phyloP scores from a whole-genome alignment of 495 filamentous ascomycete genomes.

The Aspergillus sparsus region DNA sequence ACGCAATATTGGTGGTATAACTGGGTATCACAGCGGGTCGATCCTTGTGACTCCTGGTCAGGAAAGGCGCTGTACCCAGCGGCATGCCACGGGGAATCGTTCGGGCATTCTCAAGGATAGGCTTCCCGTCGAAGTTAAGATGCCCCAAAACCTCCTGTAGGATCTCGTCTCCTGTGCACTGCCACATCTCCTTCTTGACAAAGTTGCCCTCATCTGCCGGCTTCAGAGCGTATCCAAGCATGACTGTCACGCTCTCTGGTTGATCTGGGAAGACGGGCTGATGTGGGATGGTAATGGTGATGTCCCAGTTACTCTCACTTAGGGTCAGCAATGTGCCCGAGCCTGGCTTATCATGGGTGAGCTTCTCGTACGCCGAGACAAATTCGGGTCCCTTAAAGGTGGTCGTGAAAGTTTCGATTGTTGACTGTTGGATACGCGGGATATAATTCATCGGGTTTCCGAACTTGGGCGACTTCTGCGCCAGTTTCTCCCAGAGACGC shows the following conservation, averaged over 20 bases:
- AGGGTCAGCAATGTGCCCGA: constrained; percentile 38
- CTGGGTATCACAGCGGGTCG: constrained; percentile 39
- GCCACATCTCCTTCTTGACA: constrained; percentile 41
- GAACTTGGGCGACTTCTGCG: constrained; percentile 25
- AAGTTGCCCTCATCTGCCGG: constrained; percentile 32
- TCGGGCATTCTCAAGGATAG: constrained; percentile 21
- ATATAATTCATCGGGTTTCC: constrained; percentile 42
- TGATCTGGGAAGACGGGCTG: constrained; percentile 41
- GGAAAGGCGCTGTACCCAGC: constrained; percentile 35
- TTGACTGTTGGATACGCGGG: constrained; percentile 31
- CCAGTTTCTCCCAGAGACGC: constrained; percentile 29
- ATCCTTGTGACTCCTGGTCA: constrained; percentile 33
- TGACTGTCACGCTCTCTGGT: constrained; percentile 26
- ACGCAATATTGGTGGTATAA: constrained; percentile 36
- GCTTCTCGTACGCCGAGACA: constrained; percentile 26
- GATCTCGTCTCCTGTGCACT: constrained; percentile 43
- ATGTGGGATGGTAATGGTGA: constrained; percentile 39
- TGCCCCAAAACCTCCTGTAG: constrained; percentile 38
- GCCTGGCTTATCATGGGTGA: constrained; percentile 35
- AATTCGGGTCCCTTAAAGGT: constrained; percentile 38
- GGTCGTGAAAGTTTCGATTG: constrained; percentile 41
- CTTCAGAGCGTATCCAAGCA: constrained; percentile 43
- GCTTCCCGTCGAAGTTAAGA: constrained; percentile 25
- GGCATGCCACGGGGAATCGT: constrained; percentile 39
- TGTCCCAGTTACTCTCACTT: constrained; percentile 38